Evolutionary conservation across 768 basidiomycete species (phyloP), one percentile per base, ranked within the genome.

Genomic region (Boletus reticulatus): DNA sequence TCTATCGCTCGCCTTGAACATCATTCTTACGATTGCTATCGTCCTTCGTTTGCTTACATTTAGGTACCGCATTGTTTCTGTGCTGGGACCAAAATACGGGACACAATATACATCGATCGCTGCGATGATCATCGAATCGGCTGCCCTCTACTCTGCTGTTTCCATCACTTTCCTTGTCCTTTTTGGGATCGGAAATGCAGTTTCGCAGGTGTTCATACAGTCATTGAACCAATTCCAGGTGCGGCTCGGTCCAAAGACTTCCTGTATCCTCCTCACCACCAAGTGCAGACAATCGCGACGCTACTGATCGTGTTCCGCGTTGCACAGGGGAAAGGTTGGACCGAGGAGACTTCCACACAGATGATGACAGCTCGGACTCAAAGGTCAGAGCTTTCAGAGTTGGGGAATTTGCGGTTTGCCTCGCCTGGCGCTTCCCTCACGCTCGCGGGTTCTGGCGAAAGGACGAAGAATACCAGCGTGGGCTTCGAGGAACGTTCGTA

Each of bases 81-180:
- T 51, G 2, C 45, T 77, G 2, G 72, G 73, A n/a, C 24, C 48
- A 14, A 52, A 47, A 32, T 52, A 67, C 27, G 62, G 66, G 7
- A 41, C 39, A 9, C 61, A 64, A 16, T 76, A 76, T 47, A 65
- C 70, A 5, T 69, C 65, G 3, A 50, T 75, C 12, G 66, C 65
- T 10, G 62, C 74, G 6, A 74, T 77, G 61, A 38, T 73, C 31
- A 46, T 77, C 43, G 75, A 76, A 58, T 72, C 71, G 0, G 72
- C 71, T 3, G 60, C 68, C 4, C 43, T 72, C 4, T 75, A 73
- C 44, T 62, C 70, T 6, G 16, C 58, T 5, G 46, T 65, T 14
- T 64, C 65, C 0, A 11, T 76, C 9, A 29, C 72, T 0, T 73
- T 76, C 50, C 44, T 77, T 20, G 52, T 70, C 16, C 46, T 64